Base-by-base conservation (phyloP, 768 basidiomycete genomes). In the Xerocomellus intermedius region DNA sequence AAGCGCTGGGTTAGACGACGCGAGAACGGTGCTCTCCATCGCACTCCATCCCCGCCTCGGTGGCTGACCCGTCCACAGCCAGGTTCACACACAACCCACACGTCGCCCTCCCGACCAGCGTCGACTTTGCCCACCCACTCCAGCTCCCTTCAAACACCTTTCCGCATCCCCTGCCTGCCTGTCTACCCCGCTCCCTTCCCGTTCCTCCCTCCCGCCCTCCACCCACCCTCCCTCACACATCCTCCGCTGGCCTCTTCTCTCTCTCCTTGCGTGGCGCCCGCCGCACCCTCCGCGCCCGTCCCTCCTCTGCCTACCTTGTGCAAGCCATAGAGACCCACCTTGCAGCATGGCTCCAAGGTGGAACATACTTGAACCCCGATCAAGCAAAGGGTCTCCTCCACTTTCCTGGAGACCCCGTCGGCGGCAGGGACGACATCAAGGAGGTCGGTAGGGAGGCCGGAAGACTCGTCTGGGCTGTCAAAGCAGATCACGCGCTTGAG, bases 251-350 rank as follows among this genome's bases (percentile, higher is more conserved):
- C 8, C 78, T 87, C 7, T 92, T 89, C 72, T 86, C 87, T 13
- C 74, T 90, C 45, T 85, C 88, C 46, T 67, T 91, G 41, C 89
- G 84, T 60, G 91, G 91, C 16, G 86, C 85, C 76, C 79, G 90
- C 35, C 77, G 82, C 48, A 79, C 83, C 32, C 77, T 93, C 16
- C 82, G 87, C 39, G 77, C 82, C 8, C 77, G 82, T 24, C 57
- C 65, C 22, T 62, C 53, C 5, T 81, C 84, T 9, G 74, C 87
- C 58, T 69, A 74, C 9, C 82, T 92, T 30, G 86, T 91, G 3
- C 70, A 71, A n/a, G 85, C 84, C 37, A 73, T 92, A 22, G 91
- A 94, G 66, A 64, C 71, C 17, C 84, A 83, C 65, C 74, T 93
- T 24, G 57, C 78, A 4, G 59, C 74, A 36, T 93, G 91, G 91